Conservation (phyloP, 495 filamentous ascomycete species). For the Penicillium canescens region DNA sequence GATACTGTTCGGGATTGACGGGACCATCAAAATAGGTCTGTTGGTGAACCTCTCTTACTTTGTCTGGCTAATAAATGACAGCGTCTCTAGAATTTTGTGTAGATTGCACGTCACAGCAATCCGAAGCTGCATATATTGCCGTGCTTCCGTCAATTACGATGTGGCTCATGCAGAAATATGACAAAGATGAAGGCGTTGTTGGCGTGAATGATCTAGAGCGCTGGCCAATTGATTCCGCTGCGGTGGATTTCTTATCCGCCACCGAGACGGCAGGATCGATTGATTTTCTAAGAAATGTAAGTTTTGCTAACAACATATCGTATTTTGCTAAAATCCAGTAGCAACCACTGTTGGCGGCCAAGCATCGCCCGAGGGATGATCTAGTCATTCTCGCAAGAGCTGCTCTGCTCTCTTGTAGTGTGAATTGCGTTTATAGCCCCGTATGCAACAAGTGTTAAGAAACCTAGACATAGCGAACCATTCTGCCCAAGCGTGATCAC, state of each 20-base stretch:
- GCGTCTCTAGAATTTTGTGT: not conserved
- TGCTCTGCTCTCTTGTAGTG: slow-evolving; percentile 1
- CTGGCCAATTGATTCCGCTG: not conserved
- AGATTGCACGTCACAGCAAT: not conserved
- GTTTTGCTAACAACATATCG: not conserved
- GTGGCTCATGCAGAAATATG: slow-evolving; percentile 1
- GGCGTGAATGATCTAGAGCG: not conserved
- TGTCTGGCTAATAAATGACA: not conserved
- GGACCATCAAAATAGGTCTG: slow-evolving; percentile 1
- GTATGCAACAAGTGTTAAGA: no score
- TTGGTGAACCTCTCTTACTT: not conserved
- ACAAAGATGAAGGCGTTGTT: slow-evolving; percentile 1
- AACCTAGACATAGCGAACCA: no score
- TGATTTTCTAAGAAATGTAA: not conserved
- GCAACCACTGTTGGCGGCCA: slow-evolving; percentile 1
- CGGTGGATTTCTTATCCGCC: not conserved
- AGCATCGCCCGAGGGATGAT: slow-evolving; percentile 3
- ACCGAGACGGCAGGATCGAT: not conserved
- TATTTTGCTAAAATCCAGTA: slow-evolving; percentile 2
- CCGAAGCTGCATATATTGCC: slow-evolving; percentile 1
- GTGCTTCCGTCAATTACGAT: not conserved
- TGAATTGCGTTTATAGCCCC: slow-evolving; percentile 3
- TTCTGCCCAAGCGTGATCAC: no score
- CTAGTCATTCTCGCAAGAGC: slow-evolving; percentile 6
- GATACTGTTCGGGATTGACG: not conserved